Percentiles rank a stretch among this genome's conserved stretches.
These are phyloP conservation scores for Trametes versicolor DNA, from an alignment of 1,284 basidiomycete species.

Conservation along the genomic window DNA sequence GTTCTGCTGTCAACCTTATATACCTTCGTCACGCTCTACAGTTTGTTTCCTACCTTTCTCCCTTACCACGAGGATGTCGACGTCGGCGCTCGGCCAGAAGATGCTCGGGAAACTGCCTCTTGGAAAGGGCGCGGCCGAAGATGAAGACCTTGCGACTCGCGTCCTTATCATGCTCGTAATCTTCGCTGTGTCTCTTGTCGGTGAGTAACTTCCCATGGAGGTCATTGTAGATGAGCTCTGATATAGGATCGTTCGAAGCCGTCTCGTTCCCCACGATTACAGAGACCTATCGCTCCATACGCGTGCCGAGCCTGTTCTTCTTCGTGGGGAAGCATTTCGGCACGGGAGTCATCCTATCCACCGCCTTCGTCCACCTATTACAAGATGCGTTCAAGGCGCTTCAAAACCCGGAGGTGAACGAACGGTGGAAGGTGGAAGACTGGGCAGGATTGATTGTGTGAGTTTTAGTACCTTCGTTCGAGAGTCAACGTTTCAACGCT, in stretches of 20 bases:
- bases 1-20: constrained; percentile 1
- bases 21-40: background rate
- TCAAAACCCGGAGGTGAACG: constrained; percentile 54
- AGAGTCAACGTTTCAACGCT: background rate
- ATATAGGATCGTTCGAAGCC: constrained; percentile 51
- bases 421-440: constrained; percentile 57
- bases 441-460: constrained; percentile 79
- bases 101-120: constrained; percentile 16
- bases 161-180: constrained; percentile 43
- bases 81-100: background rate
- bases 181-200: constrained; percentile 50
- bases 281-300: constrained; percentile 58
- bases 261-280: constrained; percentile 76
- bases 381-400: constrained; percentile 78
- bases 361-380: constrained; percentile 81
- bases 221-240: background rate
- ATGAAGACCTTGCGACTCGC: constrained; percentile 26
- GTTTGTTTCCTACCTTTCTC: background rate
- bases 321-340: constrained; percentile 87
- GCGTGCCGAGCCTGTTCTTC: constrained; percentile 73
- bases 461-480: constrained; percentile 40
- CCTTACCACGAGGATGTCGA: background rate
- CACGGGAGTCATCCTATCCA: constrained; percentile 82
- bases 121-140: background rate
- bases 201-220: constrained; percentile 33